Conservation (phyloP, 139 green algal species). For the Coccomyxa sp. region DNA sequence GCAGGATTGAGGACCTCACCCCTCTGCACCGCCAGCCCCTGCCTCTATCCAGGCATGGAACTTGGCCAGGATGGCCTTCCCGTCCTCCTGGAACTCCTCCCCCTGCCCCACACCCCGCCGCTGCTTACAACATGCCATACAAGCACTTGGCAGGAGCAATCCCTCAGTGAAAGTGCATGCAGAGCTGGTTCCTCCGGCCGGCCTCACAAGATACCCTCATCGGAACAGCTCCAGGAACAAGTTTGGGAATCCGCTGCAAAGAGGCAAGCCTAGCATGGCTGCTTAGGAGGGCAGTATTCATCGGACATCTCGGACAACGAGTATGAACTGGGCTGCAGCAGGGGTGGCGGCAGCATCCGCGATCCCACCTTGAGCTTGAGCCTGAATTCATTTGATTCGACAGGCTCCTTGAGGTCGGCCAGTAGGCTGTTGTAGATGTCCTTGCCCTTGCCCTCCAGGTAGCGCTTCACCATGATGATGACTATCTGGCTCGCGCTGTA, state of each 20-base stretch:
- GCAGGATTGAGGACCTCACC: not conserved
- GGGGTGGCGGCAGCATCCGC: too few species aligned
- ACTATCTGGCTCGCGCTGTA: slow-evolving; percentile 89
- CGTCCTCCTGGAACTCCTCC: slow-evolving; percentile 55
- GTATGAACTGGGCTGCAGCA: too few species aligned
- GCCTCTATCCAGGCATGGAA: slow-evolving; percentile 52
- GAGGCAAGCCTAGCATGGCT: too few species aligned
- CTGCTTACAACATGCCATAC: too few species aligned
- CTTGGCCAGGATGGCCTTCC: slow-evolving; percentile 41
- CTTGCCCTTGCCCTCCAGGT: slow-evolving; percentile 35
- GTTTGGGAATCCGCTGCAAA: too few species aligned
- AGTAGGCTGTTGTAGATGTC: slow-evolving; percentile 64
- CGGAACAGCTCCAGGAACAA: too few species aligned
- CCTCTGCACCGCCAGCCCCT: slow-evolving; percentile 20
- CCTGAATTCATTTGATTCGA: slow-evolving; percentile 65
- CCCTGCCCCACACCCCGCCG: slow-evolving; percentile 8
- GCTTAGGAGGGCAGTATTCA: too few species aligned
- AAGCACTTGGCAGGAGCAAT: too few species aligned
- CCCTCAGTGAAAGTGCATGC: too few species aligned
- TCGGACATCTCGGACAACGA: too few species aligned
- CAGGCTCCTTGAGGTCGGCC: slow-evolving; percentile 64
- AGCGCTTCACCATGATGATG: slow-evolving; percentile 67
- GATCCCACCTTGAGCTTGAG: slow-evolving; percentile 37
- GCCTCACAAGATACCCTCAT: too few species aligned
- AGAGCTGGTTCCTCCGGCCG: too few species aligned